These are phyloP conservation scores for Diplosphaera chodatii DNA, from an alignment of 139 green algal genomes.

Conservation along the genomic window DNA sequence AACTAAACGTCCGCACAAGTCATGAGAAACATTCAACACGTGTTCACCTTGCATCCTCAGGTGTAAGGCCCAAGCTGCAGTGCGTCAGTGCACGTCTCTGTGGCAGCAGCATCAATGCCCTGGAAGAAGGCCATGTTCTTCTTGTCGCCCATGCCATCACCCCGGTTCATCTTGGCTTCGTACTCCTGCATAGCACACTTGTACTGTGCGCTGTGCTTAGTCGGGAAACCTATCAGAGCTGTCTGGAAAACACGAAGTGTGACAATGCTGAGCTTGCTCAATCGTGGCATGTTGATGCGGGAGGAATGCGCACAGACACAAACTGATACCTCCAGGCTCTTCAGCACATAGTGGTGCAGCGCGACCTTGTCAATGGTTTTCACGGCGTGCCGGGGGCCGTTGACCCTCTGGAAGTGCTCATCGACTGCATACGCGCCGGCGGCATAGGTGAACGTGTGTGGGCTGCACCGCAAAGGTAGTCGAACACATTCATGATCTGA, in stretches of 20 bases:
- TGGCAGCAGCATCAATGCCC: neutral
- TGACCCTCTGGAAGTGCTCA: neutral
- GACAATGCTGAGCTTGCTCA: too few species aligned
- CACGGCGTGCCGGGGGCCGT: neutral
- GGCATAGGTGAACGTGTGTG: neutral
- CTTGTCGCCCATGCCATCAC: neutral
- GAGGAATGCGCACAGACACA: too few species aligned
- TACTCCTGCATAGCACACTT: neutral
- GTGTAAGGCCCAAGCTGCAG: neutral
- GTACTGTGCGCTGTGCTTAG: neutral
- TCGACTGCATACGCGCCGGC: neutral
- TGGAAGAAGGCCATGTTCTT: neutral
- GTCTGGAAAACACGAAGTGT: too few species aligned
- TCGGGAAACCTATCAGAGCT: too few species aligned
- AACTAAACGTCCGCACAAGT: too few species aligned
- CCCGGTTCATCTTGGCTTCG: neutral
- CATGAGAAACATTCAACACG: too few species aligned
- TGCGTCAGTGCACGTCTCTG: neutral
- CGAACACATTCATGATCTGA: neutral
- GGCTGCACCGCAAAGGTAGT: neutral
- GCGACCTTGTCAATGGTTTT: neutral
- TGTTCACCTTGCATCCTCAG: neutral
- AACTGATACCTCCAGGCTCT: neutral
- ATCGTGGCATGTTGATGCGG: neutral
- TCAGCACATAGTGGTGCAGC: slow-evolving; percentile 5